Conservation (phyloP, 306 rosid species). For the Calophaca sinica region DNA sequence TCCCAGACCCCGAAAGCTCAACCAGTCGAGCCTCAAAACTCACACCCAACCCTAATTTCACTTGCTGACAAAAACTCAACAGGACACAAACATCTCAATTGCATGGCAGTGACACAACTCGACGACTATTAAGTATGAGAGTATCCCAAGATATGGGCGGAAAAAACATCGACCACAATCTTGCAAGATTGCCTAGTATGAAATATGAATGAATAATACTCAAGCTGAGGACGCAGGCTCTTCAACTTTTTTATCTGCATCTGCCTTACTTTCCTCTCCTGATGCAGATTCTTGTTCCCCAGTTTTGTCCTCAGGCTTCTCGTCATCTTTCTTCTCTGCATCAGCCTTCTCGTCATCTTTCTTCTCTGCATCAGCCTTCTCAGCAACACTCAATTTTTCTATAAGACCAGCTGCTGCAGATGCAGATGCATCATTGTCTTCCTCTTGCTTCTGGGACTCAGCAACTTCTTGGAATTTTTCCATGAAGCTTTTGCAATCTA, state of each 20-base stretch:
- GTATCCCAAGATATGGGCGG: slow-evolving; percentile 50
- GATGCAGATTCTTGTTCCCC: slow-evolving; percentile 47
- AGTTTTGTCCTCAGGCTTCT: slow-evolving; percentile 56
- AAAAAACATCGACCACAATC: slow-evolving; percentile 55
- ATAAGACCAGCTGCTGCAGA: slow-evolving; percentile 70
- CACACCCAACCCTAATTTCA: slow-evolving; percentile 56
- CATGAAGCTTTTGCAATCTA: slow-evolving; percentile 89
- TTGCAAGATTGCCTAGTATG: slow-evolving; percentile 52
- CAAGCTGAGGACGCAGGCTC: slow-evolving; percentile 66
- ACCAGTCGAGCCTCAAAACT: slow-evolving; percentile 52
- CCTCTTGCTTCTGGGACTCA: slow-evolving; percentile 77
- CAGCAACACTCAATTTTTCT: slow-evolving; percentile 77
- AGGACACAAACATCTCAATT: slow-evolving; percentile 54
- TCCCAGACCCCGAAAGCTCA: slow-evolving; percentile 58
- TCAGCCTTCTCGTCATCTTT: slow-evolving; percentile 46
- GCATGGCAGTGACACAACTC: slow-evolving; percentile 54
- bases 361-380: slow-evolving; percentile 54
- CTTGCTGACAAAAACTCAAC: slow-evolving; percentile 55
- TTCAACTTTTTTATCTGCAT: slow-evolving; percentile 61
- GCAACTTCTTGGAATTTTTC: slow-evolving; percentile 92
- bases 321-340: slow-evolving; percentile 49
- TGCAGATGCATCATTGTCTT: slow-evolving; percentile 62
- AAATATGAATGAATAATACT: slow-evolving; percentile 44
- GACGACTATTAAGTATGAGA: slow-evolving; percentile 50
- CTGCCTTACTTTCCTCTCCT: slow-evolving; percentile 48